Evolutionary conservation across 2,329 filamentous ascomycete species (phyloP).

Genomic region (Penicillium janthinellum): DNA sequence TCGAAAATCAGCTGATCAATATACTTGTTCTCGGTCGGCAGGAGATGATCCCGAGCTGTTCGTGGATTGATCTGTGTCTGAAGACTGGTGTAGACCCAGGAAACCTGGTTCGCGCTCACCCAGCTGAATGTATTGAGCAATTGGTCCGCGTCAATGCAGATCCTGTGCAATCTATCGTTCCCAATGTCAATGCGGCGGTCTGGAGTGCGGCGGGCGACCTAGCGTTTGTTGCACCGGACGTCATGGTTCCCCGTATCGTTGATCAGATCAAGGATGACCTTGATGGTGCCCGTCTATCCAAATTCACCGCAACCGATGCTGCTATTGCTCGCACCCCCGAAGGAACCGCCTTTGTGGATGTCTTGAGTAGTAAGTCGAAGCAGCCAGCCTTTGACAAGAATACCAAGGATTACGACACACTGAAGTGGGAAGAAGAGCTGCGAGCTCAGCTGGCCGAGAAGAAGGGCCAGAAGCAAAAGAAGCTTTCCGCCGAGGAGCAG

Average conservation of each 20-base stretch:
- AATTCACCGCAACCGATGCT: constrained; percentile 81
- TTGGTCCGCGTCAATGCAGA: constrained; percentile 60
- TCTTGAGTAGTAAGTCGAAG: constrained; percentile 79
- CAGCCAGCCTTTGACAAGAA: constrained; percentile 78
- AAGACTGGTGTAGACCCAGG: constrained; percentile 82
- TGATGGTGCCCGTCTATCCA: constrained; percentile 66
- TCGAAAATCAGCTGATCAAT: constrained; percentile 73
- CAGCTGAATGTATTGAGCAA: constrained; percentile 67
- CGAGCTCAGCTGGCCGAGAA: constrained; percentile 86
- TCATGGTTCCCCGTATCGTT: constrained; percentile 74
- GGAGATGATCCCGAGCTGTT: constrained; percentile 73
- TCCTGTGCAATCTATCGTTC: constrained; percentile 38
- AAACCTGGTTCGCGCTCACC: constrained; percentile 66
- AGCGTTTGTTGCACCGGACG: constrained; percentile 87
- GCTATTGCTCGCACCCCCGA: constrained; percentile 91
- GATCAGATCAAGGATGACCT: constrained; percentile 74
- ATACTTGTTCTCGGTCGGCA: constrained; percentile 76
- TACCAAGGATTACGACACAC: constrained; percentile 88
- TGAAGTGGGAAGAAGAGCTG: constrained; percentile 97
- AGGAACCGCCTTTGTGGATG: constrained; percentile 85
- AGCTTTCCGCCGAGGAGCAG: constrained; percentile 84
- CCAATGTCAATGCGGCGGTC: constrained; percentile 63
- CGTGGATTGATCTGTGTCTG: constrained; percentile 89
- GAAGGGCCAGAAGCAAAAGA: constrained; percentile 81
- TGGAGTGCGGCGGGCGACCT: constrained; percentile 86